These are phyloP conservation scores for Mycena maculata DNA, from an alignment of 768 basidiomycete genomes.

Conservation along the genomic window DNA sequence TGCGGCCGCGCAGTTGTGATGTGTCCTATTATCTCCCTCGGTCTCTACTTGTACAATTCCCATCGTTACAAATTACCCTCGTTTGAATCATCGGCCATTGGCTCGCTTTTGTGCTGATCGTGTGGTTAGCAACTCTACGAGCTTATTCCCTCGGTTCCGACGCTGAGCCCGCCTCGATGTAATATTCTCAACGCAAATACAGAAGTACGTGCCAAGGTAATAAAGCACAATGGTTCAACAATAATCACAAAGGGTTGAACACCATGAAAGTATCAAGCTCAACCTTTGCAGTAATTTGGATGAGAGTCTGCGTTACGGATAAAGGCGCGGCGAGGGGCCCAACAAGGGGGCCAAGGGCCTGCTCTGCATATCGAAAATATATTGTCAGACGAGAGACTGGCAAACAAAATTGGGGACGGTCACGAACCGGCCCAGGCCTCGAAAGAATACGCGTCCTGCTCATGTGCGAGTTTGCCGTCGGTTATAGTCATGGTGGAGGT, in stretches of 20 bases:
- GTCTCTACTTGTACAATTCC: neutral
- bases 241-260: slow-evolving; percentile 7
- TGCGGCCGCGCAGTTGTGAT: neutral
- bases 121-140: no score
- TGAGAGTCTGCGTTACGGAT: neutral
- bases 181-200: neutral
- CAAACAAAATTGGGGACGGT: neutral
- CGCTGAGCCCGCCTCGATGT: no score
- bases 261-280: slow-evolving; percentile 18
- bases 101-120: no score
- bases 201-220: neutral
- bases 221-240: neutral
- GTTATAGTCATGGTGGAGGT: slow-evolving; percentile 11
- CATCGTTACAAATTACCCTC: neutral
- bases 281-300: slow-evolving; percentile 9
- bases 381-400: no score
- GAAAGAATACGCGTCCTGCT: slow-evolving; percentile 19
- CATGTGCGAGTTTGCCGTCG: slow-evolving; percentile 1
- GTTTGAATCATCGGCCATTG: no score
- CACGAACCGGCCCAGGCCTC: slow-evolving; percentile 18
- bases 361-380: neutral
- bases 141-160: no score
- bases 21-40: neutral
- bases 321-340: slow-evolving; percentile 11
- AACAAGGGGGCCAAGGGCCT: slow-evolving; percentile 14